Percentiles rank a stretch among this genome's conserved stretches.
Conservation (phyloP, 257 asterid species). For the Plectranthus barbatus region DNA sequence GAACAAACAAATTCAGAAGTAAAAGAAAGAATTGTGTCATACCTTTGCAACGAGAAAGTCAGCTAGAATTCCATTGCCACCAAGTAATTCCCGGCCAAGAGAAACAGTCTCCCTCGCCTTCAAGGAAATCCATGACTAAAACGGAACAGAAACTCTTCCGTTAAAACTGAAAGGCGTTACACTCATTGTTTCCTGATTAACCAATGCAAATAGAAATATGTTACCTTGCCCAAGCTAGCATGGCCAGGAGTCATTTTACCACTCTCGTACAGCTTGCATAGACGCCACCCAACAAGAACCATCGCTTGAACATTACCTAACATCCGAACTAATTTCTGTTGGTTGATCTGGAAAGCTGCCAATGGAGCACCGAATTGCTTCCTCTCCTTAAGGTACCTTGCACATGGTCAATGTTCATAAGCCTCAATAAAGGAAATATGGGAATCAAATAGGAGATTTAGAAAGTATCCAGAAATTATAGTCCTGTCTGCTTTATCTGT, state of each 20-base stretch:
- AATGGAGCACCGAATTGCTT: slow-evolving; percentile 95
- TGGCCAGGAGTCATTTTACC: slow-evolving; percentile 96
- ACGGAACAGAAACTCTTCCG: slow-evolving; percentile 3
- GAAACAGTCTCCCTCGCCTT: slow-evolving; percentile 83
- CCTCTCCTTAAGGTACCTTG: slow-evolving; percentile 89
- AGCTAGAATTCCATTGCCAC: slow-evolving; percentile 78
- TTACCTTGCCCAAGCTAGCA: slow-evolving; percentile 95
- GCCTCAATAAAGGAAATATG: neutral
- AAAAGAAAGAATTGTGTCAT: neutral
- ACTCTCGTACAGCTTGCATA: slow-evolving; percentile 86
- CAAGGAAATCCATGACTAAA: slow-evolving; percentile 74
- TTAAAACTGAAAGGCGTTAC: neutral
- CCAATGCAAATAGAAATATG: neutral
- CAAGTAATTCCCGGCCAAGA: slow-evolving; percentile 85
- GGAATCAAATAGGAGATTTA: neutral
- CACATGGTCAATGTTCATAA: slow-evolving; percentile 1
- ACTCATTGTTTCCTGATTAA: neutral
- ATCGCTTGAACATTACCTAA: slow-evolving; percentile 83
- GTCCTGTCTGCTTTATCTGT: neutral
- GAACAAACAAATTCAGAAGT: too few relatives aligned
- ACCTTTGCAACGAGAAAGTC: slow-evolving; percentile 94
- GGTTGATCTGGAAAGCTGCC: slow-evolving; percentile 95
- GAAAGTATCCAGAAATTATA: neutral
- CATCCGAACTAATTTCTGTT: slow-evolving; percentile 85
- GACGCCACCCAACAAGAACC: slow-evolving; percentile 88